These are phyloP conservation scores for Gastrolobium villosum DNA, from an alignment of 306 rosid species.

Conservation along the genomic window DNA sequence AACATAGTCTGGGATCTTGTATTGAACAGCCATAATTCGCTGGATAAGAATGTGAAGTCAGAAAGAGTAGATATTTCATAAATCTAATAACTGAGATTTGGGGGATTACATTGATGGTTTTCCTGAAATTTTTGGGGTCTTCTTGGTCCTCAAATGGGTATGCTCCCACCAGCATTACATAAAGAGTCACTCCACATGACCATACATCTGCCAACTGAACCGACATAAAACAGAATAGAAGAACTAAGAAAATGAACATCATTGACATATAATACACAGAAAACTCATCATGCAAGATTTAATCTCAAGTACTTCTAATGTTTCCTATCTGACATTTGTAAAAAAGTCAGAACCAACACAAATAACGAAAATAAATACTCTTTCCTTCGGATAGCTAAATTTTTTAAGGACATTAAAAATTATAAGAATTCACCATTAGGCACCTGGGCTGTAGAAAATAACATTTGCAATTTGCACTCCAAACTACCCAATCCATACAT, in stretches of 20 bases:
- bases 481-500: conserved; percentile 20
- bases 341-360: conserved; percentile 15
- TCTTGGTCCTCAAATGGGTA: conserved; percentile 91
- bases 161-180: conserved; percentile 94
- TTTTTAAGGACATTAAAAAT: conserved; percentile 16
- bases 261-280: conserved; percentile 10
- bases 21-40: conserved; percentile 90
- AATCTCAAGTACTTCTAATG: conserved; percentile 16
- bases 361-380: not conserved
- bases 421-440: conserved; percentile 17
- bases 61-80: conserved; percentile 8
- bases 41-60: conserved; percentile 53
- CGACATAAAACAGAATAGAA: conserved; percentile 30
- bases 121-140: conserved; percentile 90
- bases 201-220: conserved; percentile 88
- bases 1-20: conserved; percentile 91
- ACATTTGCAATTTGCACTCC: conserved; percentile 5
- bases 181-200: conserved; percentile 93
- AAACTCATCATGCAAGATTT: conserved; percentile 38
- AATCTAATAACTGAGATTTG: conserved; percentile 28
- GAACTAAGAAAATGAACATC: conserved; percentile 35
- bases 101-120: conserved; percentile 75
- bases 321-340: conserved; percentile 35
- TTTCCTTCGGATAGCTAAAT: conserved; percentile 7
- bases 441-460: not conserved